A percentile compares a stretch with the other conserved stretches of the same genome.
These are phyloP conservation scores for Stachybotrys chlorohalonatus DNA, from an alignment of 2,329 filamentous ascomycete genomes.

Conservation along the genomic window DNA sequence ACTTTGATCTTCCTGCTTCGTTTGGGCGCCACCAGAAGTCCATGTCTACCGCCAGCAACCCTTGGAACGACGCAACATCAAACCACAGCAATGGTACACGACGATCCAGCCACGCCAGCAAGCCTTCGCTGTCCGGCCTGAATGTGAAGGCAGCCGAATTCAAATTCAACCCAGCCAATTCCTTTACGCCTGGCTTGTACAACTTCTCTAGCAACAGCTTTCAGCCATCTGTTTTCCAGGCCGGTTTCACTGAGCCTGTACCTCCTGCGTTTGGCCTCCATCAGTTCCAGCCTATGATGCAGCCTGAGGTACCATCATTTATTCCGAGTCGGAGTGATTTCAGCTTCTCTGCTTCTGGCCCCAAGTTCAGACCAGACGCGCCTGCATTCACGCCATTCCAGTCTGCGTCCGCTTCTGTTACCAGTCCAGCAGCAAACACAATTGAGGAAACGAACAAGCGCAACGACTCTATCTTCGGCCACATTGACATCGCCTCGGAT, in stretches of 20 bases:
- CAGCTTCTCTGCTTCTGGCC: constrained; percentile 57
- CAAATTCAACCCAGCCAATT: constrained; percentile 56
- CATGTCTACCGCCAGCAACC: constrained; percentile 51
- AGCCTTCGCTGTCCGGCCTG: constrained; percentile 65
- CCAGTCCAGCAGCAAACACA: constrained; percentile 34
- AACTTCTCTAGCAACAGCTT: constrained; percentile 36
- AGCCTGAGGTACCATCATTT: constrained; percentile 62
- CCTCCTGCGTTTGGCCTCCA: constrained; percentile 14
- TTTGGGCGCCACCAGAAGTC: constrained; percentile 43
- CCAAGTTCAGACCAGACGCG: constrained; percentile 67
- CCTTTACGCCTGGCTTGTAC: constrained; percentile 42
- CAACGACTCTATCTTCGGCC: constrained; percentile 55
- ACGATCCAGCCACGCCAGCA: constrained; percentile 51
- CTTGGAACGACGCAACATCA: constrained; percentile 48
- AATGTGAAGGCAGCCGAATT: constrained; percentile 89
- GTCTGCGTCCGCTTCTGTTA: constrained; percentile 36
- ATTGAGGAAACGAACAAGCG: constrained; percentile 28
- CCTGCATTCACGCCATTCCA: constrained; percentile 63
- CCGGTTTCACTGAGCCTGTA: constrained; percentile 8
- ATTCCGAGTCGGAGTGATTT: constrained; percentile 57
- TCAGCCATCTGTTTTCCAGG: constrained; percentile 29
- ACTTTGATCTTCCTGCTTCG: constrained; percentile 34
- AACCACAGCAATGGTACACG: constrained; percentile 24
- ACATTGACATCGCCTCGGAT: constrained; percentile 56
- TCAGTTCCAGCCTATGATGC: constrained; percentile 44